Evolutionary conservation across 768 basidiomycete genomes (phyloP).

Genomic region (Dendrothele bispora): DNA sequence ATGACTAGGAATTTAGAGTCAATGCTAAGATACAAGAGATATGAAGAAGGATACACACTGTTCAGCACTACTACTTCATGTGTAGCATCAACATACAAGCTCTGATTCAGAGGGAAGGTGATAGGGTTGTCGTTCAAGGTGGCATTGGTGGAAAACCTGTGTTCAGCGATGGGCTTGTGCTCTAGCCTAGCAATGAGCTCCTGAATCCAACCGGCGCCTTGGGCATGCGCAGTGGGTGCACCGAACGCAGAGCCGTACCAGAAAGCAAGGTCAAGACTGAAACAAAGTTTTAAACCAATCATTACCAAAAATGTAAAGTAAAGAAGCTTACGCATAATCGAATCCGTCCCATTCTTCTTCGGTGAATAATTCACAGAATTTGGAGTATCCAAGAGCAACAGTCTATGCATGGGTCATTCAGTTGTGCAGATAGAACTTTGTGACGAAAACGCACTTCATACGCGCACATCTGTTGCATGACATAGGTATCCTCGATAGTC

Average conservation of each 20-base stretch:
- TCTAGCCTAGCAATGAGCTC: slow-evolving; percentile 84
- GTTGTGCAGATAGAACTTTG: not conserved
- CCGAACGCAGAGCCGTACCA: slow-evolving; percentile 85
- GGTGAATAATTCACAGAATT: slow-evolving; percentile 89
- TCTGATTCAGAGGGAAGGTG: slow-evolving; percentile 71
- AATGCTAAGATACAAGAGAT: slow-evolving; percentile 1
- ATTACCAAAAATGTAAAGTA: slow-evolving; percentile 6
- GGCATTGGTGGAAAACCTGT: slow-evolving; percentile 84
- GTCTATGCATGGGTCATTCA: slow-evolving; percentile 48
- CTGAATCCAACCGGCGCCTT: slow-evolving; percentile 79
- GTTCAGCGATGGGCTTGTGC: slow-evolving; percentile 61
- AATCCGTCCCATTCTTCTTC: slow-evolving; percentile 94
- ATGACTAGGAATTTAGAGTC: slow-evolving; percentile 47
- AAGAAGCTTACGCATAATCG: slow-evolving; percentile 67
- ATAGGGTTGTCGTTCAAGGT: slow-evolving; percentile 69
- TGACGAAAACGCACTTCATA: slow-evolving; percentile 60
- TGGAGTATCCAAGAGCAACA: slow-evolving; percentile 87
- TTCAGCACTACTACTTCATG: slow-evolving; percentile 93
- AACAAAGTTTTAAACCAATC: not conserved
- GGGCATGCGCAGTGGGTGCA: slow-evolving; percentile 72
- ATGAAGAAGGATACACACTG: slow-evolving; percentile 39
- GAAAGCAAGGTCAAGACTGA: slow-evolving; percentile 58
- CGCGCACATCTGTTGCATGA: slow-evolving; percentile 80
- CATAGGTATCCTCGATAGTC: slow-evolving; percentile 67
- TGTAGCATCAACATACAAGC: slow-evolving; percentile 84